Conservation (phyloP, 352 stramenopile species). For the Hyaloperonospora brassicae region DNA sequence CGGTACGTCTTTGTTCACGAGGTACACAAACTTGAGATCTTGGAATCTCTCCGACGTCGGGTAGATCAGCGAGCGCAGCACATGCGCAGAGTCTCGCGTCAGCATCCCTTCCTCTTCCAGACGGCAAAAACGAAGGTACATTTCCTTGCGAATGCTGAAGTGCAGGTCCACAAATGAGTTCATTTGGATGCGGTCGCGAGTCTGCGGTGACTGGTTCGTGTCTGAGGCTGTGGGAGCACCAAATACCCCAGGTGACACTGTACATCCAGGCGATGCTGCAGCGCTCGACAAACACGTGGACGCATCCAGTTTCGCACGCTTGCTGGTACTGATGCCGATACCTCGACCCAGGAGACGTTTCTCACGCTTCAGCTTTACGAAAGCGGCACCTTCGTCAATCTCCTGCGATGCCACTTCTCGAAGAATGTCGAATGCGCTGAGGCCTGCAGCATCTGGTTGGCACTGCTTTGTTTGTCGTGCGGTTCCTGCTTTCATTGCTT, state of each 20-base stretch:
- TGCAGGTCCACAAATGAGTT: conserved; percentile 79
- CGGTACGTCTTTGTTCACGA: conserved; percentile 80
- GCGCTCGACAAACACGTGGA: conserved; percentile 15
- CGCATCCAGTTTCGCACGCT: conserved; percentile 28
- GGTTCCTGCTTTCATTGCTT: conserved; percentile 18
- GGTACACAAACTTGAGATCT: conserved; percentile 84
- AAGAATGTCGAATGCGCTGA: conserved; percentile 81
- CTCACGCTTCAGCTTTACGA: conserved; percentile 29
- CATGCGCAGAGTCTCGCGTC: conserved; percentile 55
- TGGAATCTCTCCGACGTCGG: conserved; percentile 77
- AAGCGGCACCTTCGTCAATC: conserved; percentile 23
- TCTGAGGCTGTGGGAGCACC: conserved; percentile 9
- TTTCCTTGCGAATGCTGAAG: conserved; percentile 82
- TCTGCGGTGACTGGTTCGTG: conserved; percentile 23
- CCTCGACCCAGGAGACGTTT: conserved; percentile 17
- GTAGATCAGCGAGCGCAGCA: conserved; percentile 72
- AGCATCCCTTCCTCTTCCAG: conserved; percentile 70
- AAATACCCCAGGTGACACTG: conserved; percentile 3
- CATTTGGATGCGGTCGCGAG: conserved; percentile 51
- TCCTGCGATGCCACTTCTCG: conserved; percentile 73
- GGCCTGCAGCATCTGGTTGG: conserved; percentile 14
- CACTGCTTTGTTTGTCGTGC: conserved; percentile 26
- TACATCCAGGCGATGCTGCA: conserved; percentile 7
- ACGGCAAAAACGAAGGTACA: conserved; percentile 76
- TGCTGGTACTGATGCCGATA: conserved; percentile 11